Evolutionary conservation across 1,284 basidiomycete genomes (phyloP).

Genomic region (Sparassis latifolia): DNA sequence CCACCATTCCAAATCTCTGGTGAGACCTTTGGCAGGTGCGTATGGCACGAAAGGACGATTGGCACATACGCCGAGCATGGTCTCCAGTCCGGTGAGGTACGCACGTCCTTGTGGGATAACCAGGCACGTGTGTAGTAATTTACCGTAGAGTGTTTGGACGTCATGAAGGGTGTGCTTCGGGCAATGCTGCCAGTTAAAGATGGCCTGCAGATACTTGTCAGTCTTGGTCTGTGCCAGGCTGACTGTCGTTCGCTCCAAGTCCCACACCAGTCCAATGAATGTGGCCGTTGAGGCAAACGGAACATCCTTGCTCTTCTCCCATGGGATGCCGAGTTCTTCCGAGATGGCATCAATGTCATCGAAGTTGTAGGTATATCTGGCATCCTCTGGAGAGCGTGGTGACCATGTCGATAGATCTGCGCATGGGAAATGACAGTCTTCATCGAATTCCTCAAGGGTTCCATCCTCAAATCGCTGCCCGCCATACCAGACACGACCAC

Average conservation of each 20-base stretch:
- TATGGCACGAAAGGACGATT: slow-evolving; percentile 22
- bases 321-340: slow-evolving; percentile 15
- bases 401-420: slow-evolving; percentile 7
- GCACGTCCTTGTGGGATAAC: slow-evolving; percentile 41
- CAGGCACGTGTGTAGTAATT: slow-evolving; percentile 20
- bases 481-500: slow-evolving; percentile 26
- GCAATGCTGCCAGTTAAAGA: slow-evolving; percentile 6
- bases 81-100: slow-evolving; percentile 37
- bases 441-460: too few relatives aligned
- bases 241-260: slow-evolving; percentile 12
- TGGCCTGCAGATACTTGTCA: slow-evolving; percentile 13
- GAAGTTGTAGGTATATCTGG: slow-evolving; percentile 12
- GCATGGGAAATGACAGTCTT: slow-evolving; percentile 12
- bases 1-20: slow-evolving; percentile 36
- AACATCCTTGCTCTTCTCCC: slow-evolving; percentile 17
- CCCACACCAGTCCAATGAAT: slow-evolving; percentile 22
- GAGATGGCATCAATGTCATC: slow-evolving; percentile 16
- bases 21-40: slow-evolving; percentile 12
- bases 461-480: slow-evolving; percentile 14
- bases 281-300: slow-evolving; percentile 5
- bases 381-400: slow-evolving; percentile 7
- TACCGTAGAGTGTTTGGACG: slow-evolving; percentile 17
- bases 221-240: slow-evolving; percentile 10
- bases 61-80: slow-evolving; percentile 12
- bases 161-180: slow-evolving; percentile 9